A percentile compares a stretch with the other conserved stretches of the same genome.
These are phyloP conservation scores for Talaromyces stipitatus DNA, from an alignment of 495 filamentous ascomycete genomes.

Conservation along the genomic window DNA sequence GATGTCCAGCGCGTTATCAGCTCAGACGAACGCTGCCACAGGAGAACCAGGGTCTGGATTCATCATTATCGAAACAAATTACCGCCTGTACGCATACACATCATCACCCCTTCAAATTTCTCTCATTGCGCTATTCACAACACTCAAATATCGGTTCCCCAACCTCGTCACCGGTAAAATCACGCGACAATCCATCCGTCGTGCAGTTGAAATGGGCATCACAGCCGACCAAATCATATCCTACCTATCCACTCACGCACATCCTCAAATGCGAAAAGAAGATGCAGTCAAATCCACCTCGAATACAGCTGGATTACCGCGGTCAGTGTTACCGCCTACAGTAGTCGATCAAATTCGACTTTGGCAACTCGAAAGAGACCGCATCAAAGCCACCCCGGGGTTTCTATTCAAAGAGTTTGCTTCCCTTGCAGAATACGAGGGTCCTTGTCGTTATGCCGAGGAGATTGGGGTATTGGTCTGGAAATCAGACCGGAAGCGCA, in stretches of 20 bases:
- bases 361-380: conserved; percentile 95
- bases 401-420: conserved; percentile 89
- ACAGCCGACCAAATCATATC: conserved; percentile 89
- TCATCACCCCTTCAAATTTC: conserved; percentile 86
- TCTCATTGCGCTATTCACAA: conserved; percentile 82
- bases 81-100: conserved; percentile 95
- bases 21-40: conserved; percentile 23
- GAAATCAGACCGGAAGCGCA: conserved; percentile 67
- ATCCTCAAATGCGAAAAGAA: conserved; percentile 78
- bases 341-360: conserved; percentile 96
- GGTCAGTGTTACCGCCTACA: conserved; percentile 76
- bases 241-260: conserved; percentile 82
- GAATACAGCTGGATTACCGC: conserved; percentile 26
- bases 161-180: conserved; percentile 87
- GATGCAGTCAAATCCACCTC: conserved; percentile 38
- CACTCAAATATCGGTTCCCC: conserved; percentile 78
- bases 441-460: conserved; percentile 68
- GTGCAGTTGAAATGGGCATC: conserved; percentile 84
- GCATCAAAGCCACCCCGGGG: conserved; percentile 73
- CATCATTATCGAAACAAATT: conserved; percentile 98
- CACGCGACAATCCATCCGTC: conserved; percentile 75
- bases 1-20: conserved; percentile 26
- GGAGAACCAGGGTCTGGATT: conserved; percentile 57
- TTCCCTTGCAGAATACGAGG: conserved; percentile 65
- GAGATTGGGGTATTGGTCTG: conserved; percentile 89